These are phyloP conservation scores for Fusarium nygamai DNA, from an alignment of 2,329 filamentous ascomycete genomes.

Conservation along the genomic window DNA sequence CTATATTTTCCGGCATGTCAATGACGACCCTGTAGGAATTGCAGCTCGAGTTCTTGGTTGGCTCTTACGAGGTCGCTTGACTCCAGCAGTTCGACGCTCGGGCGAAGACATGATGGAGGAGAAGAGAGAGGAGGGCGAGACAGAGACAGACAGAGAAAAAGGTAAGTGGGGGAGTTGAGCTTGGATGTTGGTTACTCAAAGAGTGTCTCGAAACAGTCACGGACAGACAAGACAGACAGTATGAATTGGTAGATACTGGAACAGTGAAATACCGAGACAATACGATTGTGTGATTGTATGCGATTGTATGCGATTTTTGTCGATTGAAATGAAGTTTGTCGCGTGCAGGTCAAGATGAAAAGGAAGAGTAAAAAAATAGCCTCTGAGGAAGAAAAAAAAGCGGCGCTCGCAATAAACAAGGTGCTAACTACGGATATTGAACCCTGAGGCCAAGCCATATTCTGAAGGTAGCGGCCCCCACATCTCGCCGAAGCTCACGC, in stretches of 20 bases:
- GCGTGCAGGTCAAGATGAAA: slow-evolving; percentile 6
- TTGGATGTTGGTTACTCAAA: slow-evolving; percentile 18
- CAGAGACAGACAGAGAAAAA: background rate
- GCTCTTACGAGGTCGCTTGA: slow-evolving; percentile 56
- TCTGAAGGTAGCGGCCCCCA: slow-evolving; percentile 23
- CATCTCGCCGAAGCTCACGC: slow-evolving; percentile 11
- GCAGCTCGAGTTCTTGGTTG: background rate
- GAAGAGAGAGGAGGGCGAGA: background rate
- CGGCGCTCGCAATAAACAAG: slow-evolving; percentile 10
- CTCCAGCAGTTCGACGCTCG: slow-evolving; percentile 52
- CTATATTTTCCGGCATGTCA: slow-evolving; percentile 54
- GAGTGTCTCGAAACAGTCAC: slow-evolving; percentile 5
- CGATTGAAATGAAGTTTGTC: slow-evolving; percentile 3
- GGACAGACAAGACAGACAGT: slow-evolving; percentile 4
- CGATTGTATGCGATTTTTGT: too few species aligned
- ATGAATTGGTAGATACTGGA: background rate
- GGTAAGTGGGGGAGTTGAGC: slow-evolving; percentile 10
- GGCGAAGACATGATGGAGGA: slow-evolving; percentile 51
- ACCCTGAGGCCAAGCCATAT: slow-evolving; percentile 30
- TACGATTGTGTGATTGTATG: background rate
- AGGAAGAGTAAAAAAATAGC: slow-evolving; percentile 20
- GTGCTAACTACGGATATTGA: slow-evolving; percentile 12
- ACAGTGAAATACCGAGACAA: background rate
- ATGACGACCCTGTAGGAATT: slow-evolving; percentile 7
- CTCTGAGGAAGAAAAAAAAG: slow-evolving; percentile 1